Evolutionary conservation across 768 basidiomycete genomes (phyloP).

Genomic region (Trametes punicea): DNA sequence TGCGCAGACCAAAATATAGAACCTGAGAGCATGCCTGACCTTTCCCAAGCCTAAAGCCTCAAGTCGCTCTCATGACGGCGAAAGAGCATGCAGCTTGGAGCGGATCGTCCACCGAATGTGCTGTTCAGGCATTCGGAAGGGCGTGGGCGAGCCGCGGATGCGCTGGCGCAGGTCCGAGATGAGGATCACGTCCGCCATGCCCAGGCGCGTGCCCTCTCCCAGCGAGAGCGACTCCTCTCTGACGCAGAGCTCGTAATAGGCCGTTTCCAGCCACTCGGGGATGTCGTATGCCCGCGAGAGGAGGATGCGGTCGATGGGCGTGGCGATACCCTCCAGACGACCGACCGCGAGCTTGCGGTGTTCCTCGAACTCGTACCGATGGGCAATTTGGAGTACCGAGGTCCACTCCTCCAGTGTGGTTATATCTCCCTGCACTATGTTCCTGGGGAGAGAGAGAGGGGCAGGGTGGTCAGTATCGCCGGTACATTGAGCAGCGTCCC

Average conservation of each 20-base stretch:
- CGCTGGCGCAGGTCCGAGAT: slow-evolving; percentile 18
- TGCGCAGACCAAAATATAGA: too few species aligned
- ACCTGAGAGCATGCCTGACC: too few species aligned
- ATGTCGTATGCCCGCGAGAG: slow-evolving; percentile 19
- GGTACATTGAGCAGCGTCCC: too few species aligned
- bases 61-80: background rate
- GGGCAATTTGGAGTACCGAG: slow-evolving; percentile 32
- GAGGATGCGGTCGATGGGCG: slow-evolving; percentile 22
- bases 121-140: slow-evolving; percentile 10
- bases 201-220: slow-evolving; percentile 20
- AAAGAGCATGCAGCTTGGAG: background rate
- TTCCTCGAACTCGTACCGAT: slow-evolving; percentile 28
- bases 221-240: slow-evolving; percentile 18
- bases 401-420: slow-evolving; percentile 32
- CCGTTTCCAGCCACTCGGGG: slow-evolving; percentile 12
- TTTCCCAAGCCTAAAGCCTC: too few species aligned
- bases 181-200: slow-evolving; percentile 20
- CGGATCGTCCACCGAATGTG: slow-evolving; percentile 2
- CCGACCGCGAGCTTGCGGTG: slow-evolving; percentile 31
- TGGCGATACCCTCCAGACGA: slow-evolving; percentile 23
- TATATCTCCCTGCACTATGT: slow-evolving; percentile 27
- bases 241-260: slow-evolving; percentile 16
- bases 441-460: slow-evolving; percentile 12
- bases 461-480: background rate
- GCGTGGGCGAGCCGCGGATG: background rate